Evolutionary conservation across 306 rosid species (phyloP), one percentile per base, ranked within the genome.

Genomic region (Castanopsis chinensis): DNA sequence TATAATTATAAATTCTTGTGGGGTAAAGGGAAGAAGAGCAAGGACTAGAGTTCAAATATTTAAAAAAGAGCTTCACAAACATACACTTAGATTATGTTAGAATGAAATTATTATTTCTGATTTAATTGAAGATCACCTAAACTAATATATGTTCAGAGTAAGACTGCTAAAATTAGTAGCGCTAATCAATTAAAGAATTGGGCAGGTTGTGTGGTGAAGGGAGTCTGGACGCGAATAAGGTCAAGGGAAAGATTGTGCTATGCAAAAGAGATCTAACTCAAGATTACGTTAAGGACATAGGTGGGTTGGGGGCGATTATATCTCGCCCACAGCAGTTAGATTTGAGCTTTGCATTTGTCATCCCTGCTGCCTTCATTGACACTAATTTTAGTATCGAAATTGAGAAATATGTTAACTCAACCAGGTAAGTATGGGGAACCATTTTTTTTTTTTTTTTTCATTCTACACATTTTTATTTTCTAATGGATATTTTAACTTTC

Each of bases 211-310:
- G 45, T 41, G 1, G 0, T 41, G 45, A 41, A 41, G 12, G 45
- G 12, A 41, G 45, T 41, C 0, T 8, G 11, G 45, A 41, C 3
- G 45, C 45, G 1, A 41, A 83, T 71, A 85, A 81, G 71, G 97
- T 94, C 86, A 75, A 60, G 83, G 97, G 96, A 1, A 94, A 28
- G 75, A 88, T 92, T 58, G 91, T 92, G 85, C 87, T 85, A 65
- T 94, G 98, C 80, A 2, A 53, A 92, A 85, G 5, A 73, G 77
- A 3, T 4, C 78, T 13, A 41, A 17, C 20, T n/a, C 89, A 79
- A 64, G 97, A 91, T 74, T 17, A 25, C 49, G 68, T 65, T 74
- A 90, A 92, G n/a, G 35, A 79, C 20, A 81, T 84, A 18, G 89
- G 86, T 13, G 97, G 96, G 41, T 79, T 69, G 37, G 98, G 97